phyloP scores from a whole-genome alignment of 1,284 basidiomycete genomes.

The Tylopilus orsonianus region DNA sequence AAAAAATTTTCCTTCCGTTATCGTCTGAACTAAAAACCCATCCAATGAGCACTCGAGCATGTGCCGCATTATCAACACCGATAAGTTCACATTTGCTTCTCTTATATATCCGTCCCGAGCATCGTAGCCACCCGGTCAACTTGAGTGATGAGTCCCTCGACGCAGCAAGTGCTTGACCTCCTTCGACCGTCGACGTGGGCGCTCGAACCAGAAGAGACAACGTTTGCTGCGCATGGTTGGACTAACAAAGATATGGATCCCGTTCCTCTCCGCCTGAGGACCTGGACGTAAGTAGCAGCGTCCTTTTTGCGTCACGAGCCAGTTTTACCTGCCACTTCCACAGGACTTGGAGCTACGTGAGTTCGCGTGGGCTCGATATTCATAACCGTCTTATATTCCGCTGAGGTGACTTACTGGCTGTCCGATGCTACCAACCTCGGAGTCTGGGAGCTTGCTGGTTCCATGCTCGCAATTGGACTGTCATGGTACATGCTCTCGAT shows the following conservation, averaged over 20 bases:
- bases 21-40: not conserved
- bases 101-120: conserved; percentile 14
- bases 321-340: not conserved
- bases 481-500: conserved; percentile 41
- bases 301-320: too few relatives aligned
- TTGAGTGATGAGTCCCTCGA: conserved; percentile 17
- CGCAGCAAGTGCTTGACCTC: conserved; percentile 11
- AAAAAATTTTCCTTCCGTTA: conserved; percentile 2
- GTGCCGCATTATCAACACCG: not conserved
- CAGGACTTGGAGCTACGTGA: conserved; percentile 32
- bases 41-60: conserved; percentile 2
- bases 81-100: not conserved
- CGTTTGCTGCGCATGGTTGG: conserved; percentile 52
- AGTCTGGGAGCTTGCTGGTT: conserved; percentile 46
- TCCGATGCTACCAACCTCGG: conserved; percentile 44
- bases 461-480: conserved; percentile 52
- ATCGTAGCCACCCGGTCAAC: not conserved
- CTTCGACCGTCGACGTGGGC: conserved; percentile 41
- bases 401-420: conserved; percentile 31
- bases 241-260: conserved; percentile 78
- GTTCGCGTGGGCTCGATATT: too few relatives aligned
- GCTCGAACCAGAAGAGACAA: conserved; percentile 46
- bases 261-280: conserved; percentile 54
- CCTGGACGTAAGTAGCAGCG: conserved; percentile 49
- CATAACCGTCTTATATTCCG: too few relatives aligned